These are phyloP conservation scores for Auricularia heimuer DNA, from an alignment of 768 basidiomycete species.

Conservation along the genomic window DNA sequence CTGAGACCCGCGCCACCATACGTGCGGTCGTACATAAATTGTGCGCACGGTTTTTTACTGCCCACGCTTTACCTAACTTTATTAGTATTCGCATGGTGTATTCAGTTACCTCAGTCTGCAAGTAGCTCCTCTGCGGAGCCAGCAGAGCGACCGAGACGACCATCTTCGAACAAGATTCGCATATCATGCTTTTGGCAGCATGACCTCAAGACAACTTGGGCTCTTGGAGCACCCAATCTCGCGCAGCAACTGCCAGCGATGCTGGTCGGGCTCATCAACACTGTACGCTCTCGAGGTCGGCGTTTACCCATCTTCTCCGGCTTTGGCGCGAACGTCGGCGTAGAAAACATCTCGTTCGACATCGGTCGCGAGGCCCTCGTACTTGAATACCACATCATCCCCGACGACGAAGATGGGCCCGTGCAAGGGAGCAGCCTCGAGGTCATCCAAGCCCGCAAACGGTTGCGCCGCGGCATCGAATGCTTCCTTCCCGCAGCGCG, in stretches of 20 bases:
- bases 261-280: constrained; percentile 70
- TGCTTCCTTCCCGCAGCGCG: constrained; percentile 64
- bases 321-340: constrained; percentile 72
- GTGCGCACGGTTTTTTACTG: constrained; percentile 31
- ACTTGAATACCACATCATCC: constrained; percentile 75
- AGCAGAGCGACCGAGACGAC: constrained; percentile 18
- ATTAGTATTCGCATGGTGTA: constrained; percentile 84
- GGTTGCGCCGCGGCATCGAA: constrained; percentile 70
- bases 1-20: constrained; percentile 86
- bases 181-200: constrained; percentile 95
- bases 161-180: constrained; percentile 38
- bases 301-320: constrained; percentile 66
- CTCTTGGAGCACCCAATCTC: constrained; percentile 54
- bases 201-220: constrained; percentile 82
- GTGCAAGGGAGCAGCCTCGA: constrained; percentile 27
- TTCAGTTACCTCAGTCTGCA: constrained; percentile 41
- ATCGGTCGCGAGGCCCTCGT: constrained; percentile 73
- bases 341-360: constrained; percentile 73
- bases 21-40: constrained; percentile 75
- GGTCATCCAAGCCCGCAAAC: constrained; percentile 51
- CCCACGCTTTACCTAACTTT: constrained; percentile 7
- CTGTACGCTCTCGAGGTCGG: constrained; percentile 64
- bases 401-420: constrained; percentile 44
- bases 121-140: constrained; percentile 25
- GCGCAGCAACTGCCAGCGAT: constrained; percentile 81